phyloP scores from a whole-genome alignment of 371 early-diverging fungal species.

The Lichtheimia ornata region DNA sequence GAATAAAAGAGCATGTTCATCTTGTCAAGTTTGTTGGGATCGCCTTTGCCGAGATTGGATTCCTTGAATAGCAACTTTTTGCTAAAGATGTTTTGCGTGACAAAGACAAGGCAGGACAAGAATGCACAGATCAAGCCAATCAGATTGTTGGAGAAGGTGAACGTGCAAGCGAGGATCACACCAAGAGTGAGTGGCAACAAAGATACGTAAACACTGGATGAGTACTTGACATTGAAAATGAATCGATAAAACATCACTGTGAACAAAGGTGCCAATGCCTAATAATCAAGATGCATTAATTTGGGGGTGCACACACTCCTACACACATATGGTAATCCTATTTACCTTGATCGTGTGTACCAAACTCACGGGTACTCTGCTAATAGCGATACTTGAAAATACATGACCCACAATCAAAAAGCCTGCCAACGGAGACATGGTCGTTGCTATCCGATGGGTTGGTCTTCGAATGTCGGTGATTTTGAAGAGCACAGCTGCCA shows the following conservation, averaged over 20 bases:
- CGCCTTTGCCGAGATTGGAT: slow-evolving; percentile 34
- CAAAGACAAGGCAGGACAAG: slow-evolving; percentile 76
- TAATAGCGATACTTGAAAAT: slow-evolving; percentile 75
- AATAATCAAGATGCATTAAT: slow-evolving; percentile 5
- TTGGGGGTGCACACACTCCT: not conserved
- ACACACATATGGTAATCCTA: not conserved
- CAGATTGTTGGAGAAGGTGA: slow-evolving; percentile 52
- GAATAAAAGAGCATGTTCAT: slow-evolving; percentile 83
- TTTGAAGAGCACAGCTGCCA: slow-evolving; percentile 40
- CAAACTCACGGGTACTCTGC: slow-evolving; percentile 78
- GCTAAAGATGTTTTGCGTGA: slow-evolving; percentile 81
- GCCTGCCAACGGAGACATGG: slow-evolving; percentile 69
- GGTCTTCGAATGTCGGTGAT: slow-evolving; percentile 56
- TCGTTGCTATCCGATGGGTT: slow-evolving; percentile 53
- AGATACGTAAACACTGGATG: slow-evolving; percentile 70
- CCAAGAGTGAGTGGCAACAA: slow-evolving; percentile 83
- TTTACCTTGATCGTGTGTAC: slow-evolving; percentile 90
- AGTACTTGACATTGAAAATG: slow-evolving; percentile 65
- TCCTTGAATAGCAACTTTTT: slow-evolving; percentile 74
- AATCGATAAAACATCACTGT: slow-evolving; percentile 79
- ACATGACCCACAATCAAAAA: slow-evolving; percentile 89
- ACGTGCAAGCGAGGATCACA: slow-evolving; percentile 71
- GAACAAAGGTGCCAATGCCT: slow-evolving; percentile 89
- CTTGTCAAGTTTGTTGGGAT: slow-evolving; percentile 78
- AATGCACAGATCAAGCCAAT: slow-evolving; percentile 77